Evolutionary conservation across 169 alveolate species (phyloP).

Genomic region (Theileria equi): DNA sequence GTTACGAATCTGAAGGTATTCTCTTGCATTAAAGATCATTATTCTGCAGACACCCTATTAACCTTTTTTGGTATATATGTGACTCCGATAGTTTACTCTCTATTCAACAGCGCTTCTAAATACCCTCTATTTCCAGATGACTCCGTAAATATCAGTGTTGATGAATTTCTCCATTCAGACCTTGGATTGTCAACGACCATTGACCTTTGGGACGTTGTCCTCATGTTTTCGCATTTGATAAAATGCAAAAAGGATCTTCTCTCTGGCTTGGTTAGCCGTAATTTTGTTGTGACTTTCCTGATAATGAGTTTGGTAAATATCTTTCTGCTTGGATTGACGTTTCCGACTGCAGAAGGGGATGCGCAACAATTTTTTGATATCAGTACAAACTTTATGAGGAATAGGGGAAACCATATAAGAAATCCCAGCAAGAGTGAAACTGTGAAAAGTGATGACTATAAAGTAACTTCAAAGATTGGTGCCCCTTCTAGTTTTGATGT

Average conservation of each 20-base stretch:
- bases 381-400: not conserved
- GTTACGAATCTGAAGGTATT: constrained; percentile 9
- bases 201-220: constrained; percentile 61
- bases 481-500: not conserved
- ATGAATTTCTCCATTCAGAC: constrained; percentile 62
- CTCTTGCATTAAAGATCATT: not conserved
- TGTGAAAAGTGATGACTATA: not conserved
- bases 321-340: constrained; percentile 40
- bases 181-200: constrained; percentile 49
- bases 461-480: not conserved
- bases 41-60: constrained; percentile 12
- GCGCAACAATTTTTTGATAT: not conserved
- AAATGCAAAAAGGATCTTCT: not conserved
- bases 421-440: not conserved
- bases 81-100: constrained; percentile 48
- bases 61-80: constrained; percentile 55
- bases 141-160: constrained; percentile 39
- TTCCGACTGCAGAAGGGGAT: constrained; percentile 61
- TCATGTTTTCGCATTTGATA: constrained; percentile 50
- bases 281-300: not conserved
- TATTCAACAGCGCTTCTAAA: constrained; percentile 47
- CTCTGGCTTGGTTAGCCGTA: not conserved
- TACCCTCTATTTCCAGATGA: constrained; percentile 33
- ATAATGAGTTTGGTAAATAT: constrained; percentile 8
- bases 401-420: not conserved